Evolutionary conservation across 345 rosid genomes (phyloP), one percentile per base, ranked within the genome.

Genomic region (Limnanthes douglasii): DNA sequence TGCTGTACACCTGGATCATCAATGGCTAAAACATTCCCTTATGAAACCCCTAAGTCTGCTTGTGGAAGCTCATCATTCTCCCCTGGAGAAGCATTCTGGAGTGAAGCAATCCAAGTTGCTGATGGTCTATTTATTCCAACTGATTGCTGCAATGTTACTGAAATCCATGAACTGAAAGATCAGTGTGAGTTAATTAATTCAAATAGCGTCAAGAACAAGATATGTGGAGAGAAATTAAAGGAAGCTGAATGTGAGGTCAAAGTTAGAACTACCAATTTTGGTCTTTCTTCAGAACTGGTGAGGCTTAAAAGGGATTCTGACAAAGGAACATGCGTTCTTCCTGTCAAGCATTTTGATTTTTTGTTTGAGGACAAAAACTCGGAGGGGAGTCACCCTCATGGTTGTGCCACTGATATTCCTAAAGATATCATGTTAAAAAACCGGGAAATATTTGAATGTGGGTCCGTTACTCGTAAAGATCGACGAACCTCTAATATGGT

Each of bases 61-160:
- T 56, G 70, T 50, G 86, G 97, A 61, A 88, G 81, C 67, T 83
- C 90, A 34, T 61, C 71, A 39, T 70, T 86, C 66, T 88, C 97
- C 27, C 97, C 95, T 5, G 95, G 95, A 42, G 97, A 88, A n/a
- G 70, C 78, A 45, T 88, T 88, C 57, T 88, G 97, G 97, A 72
- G 68, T 66, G 97, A 88, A 62, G 97, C 94, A 38, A 68, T 88
- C 62, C 68, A 69, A 57, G 51, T 88, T 59, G 97, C 90, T 58
- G 97, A 88, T 68, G 83, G 86, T 34, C 56, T 86, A 58, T 48
- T 56, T 57, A 42, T 46, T 39, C 72, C 62, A 56, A 29, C 48
- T 34, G 61, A 59, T 27, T 37, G 46, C 40, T 43, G 52, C 40
- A 27, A 45, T 44, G 64, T 49, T 8, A 53, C 56, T 41, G 59